Evolutionary conservation across 2,329 filamentous ascomycete genomes (phyloP).

Genomic region (Fusarium stilboides): DNA sequence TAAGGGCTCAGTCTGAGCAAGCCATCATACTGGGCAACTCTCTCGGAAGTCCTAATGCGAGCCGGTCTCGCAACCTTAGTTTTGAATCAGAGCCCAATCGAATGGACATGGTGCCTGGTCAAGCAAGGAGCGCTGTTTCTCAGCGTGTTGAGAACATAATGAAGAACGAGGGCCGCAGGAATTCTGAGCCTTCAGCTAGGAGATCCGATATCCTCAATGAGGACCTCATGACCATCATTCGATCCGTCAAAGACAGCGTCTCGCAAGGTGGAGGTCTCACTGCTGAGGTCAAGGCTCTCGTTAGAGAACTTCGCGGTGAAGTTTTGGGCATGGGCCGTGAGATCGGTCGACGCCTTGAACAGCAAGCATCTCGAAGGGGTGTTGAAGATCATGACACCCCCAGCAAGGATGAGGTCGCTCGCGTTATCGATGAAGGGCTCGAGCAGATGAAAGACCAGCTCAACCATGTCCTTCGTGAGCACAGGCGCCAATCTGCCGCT

Average conservation of each 20-base stretch:
- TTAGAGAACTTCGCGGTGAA: slow-evolving; percentile 91
- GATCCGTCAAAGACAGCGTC: slow-evolving; percentile 91
- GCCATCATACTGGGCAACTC: slow-evolving; percentile 56
- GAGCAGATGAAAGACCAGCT: slow-evolving; percentile 88
- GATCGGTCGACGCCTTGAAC: slow-evolving; percentile 83
- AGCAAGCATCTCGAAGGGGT: slow-evolving; percentile 70
- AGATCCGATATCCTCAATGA: slow-evolving; percentile 76
- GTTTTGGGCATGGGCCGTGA: slow-evolving; percentile 96
- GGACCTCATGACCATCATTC: slow-evolving; percentile 86
- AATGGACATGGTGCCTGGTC: slow-evolving; percentile 55
- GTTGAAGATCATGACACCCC: slow-evolving; percentile 65
- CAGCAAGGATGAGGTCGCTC: slow-evolving; percentile 78
- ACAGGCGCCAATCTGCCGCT: slow-evolving; percentile 77
- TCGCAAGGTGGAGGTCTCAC: slow-evolving; percentile 90
- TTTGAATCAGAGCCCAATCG: slow-evolving; percentile 59
- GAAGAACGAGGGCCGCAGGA: slow-evolving; percentile 60
- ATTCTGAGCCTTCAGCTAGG: slow-evolving; percentile 60
- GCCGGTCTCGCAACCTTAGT: slow-evolving; percentile 54
- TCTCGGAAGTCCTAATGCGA: slow-evolving; percentile 32
- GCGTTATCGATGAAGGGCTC: slow-evolving; percentile 85
- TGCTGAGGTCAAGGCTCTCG: slow-evolving; percentile 90
- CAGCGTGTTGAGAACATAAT: slow-evolving; percentile 62
- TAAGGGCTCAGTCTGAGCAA: slow-evolving; percentile 68
- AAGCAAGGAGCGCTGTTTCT: slow-evolving; percentile 53
- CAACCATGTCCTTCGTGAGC: slow-evolving; percentile 82